Evolutionary conservation across 1,284 basidiomycete species (phyloP).

Genomic region (Ceratobasidium sp.): DNA sequence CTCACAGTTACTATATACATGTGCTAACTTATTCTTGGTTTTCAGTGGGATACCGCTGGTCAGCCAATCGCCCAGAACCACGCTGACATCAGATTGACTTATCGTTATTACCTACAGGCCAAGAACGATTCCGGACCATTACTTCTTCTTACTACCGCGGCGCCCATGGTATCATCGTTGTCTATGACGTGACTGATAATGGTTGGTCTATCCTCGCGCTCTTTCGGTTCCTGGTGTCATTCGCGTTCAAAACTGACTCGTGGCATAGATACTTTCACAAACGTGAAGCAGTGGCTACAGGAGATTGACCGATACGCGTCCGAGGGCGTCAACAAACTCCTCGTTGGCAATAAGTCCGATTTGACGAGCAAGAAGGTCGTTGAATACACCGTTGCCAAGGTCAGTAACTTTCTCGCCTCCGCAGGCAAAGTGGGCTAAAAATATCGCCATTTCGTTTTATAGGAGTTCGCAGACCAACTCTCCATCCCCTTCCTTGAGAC

Average conservation of each 20-base stretch:
- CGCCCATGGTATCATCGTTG: slow-evolving; percentile 95
- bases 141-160: slow-evolving; percentile 94
- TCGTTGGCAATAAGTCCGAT: slow-evolving; percentile 99
- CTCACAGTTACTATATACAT: slow-evolving; percentile 39
- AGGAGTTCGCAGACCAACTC: slow-evolving; percentile 97
- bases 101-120: slow-evolving; percentile 65
- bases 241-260: neutral
- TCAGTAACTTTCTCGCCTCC: slow-evolving; percentile 54
- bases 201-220: slow-evolving; percentile 67
- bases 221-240: neutral
- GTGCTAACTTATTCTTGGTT: slow-evolving; percentile 48
- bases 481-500: slow-evolving; percentile 98
- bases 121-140: slow-evolving; percentile 92
- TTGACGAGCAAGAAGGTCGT: slow-evolving; percentile 99
- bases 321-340: slow-evolving; percentile 97
- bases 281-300: slow-evolving; percentile 99
- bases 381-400: slow-evolving; percentile 97
- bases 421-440: slow-evolving; percentile 33
- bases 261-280: slow-evolving; percentile 89
- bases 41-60: slow-evolving; percentile 97
- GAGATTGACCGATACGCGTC: slow-evolving; percentile 99
- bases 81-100: neutral
- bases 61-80: slow-evolving; percentile 5
- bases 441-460: slow-evolving; percentile 44
- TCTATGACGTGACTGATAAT: slow-evolving; percentile 99